Conservation (phyloP, 2,329 filamentous ascomycete species). For the Thielaviopsis euricoi region DNA sequence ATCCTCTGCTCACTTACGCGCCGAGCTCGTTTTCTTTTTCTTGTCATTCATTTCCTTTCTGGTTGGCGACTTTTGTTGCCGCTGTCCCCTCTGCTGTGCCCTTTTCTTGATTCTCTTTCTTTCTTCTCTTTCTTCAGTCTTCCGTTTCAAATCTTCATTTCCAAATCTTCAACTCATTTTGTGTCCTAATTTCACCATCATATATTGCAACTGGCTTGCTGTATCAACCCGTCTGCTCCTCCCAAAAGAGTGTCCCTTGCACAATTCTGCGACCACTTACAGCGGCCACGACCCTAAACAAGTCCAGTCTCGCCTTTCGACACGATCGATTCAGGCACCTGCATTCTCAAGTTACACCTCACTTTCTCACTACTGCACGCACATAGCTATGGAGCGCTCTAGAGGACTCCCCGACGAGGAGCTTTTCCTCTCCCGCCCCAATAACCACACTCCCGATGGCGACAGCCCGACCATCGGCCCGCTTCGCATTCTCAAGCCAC, state of each 20-base stretch:
- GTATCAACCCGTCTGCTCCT: neutral
- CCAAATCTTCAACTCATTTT: neutral
- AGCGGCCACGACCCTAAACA: neutral
- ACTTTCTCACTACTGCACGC: neutral
- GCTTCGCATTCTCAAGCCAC: constrained; percentile 68
- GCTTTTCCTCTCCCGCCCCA: constrained; percentile 57
- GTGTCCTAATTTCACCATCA: neutral
- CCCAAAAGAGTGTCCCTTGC: neutral
- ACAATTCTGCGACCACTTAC: neutral
- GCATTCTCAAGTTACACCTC: neutral
- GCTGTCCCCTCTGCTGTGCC: neutral
- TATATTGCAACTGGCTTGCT: neutral
- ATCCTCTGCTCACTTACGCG: neutral
- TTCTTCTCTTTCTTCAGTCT: neutral
- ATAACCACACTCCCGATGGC: constrained; percentile 24
- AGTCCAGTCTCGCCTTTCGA: neutral
- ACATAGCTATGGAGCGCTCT: constrained; percentile 29
- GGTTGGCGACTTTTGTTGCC: neutral
- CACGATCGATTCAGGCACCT: neutral
- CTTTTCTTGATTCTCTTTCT: neutral
- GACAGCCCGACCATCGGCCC: constrained; percentile 72
- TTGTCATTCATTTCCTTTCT: neutral
- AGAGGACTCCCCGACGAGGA: constrained; percentile 62
- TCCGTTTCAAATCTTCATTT: neutral
- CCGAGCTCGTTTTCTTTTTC: neutral